Evolutionary conservation across 495 filamentous ascomycete species (phyloP).

Genomic region (Trichocladium uniseriatum): DNA sequence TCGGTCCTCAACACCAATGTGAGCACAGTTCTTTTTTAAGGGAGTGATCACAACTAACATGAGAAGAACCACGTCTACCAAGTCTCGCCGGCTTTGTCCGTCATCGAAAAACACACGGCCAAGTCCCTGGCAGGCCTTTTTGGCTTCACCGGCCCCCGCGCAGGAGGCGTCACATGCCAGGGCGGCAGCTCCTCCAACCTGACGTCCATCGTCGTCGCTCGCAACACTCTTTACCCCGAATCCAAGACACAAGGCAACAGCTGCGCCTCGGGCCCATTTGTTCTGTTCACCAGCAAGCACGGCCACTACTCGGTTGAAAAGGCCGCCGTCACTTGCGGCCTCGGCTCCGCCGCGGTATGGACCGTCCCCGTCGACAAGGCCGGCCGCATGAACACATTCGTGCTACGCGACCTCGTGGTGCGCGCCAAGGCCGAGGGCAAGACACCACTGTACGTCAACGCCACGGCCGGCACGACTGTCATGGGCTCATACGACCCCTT

Average conservation of each 20-base stretch:
- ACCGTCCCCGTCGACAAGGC: conserved; percentile 60
- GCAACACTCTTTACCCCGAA: conserved; percentile 71
- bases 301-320: conserved; percentile 95
- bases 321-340: conserved; percentile 74
- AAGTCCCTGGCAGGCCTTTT: conserved; percentile 62
- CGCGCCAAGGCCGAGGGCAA: conserved; percentile 51
- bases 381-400: conserved; percentile 61
- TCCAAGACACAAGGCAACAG: conserved; percentile 65
- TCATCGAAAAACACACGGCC: conserved; percentile 75
- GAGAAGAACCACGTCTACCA: conserved; percentile 66
- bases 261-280: conserved; percentile 47
- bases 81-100: conserved; percentile 77
- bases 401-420: conserved; percentile 51
- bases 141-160: conserved; percentile 59
- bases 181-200: conserved; percentile 82
- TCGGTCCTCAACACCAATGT: conserved; percentile 80
- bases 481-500: conserved; percentile 85
- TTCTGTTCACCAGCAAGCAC: conserved; percentile 81
- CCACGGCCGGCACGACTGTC: conserved; percentile 91
- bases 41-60: neutral
- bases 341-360: conserved; percentile 66
- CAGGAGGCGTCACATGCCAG: conserved; percentile 80
- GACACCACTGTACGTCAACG: conserved; percentile 90
- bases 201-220: conserved; percentile 79
- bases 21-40: conserved; percentile 11